Conservation (phyloP, 73 alveolate species). For the Strombidium stylifer region DNA sequence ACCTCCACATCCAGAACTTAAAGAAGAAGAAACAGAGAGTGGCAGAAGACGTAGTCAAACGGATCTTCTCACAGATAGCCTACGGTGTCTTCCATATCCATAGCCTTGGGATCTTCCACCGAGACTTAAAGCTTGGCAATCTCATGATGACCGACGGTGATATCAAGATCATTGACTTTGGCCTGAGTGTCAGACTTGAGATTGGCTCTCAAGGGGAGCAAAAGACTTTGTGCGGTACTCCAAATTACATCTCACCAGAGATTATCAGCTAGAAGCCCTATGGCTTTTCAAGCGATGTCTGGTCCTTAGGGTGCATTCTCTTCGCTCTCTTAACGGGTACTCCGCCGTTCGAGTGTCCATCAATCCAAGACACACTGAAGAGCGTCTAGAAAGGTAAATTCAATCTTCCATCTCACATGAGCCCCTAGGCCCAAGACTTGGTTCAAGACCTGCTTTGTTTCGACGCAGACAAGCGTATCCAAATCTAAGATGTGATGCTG, state of each 20-base stretch:
- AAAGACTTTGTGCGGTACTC: constrained; percentile 44
- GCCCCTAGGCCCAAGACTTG: constrained; percentile 31
- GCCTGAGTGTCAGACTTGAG: constrained; percentile 12
- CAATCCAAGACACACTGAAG: constrained; percentile 36
- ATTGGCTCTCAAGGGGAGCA: constrained; percentile 57
- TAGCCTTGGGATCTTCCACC: constrained; percentile 1
- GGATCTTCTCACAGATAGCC: constrained; percentile 65
- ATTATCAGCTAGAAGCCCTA: neutral
- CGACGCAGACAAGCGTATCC: constrained; percentile 6
- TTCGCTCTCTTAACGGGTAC: constrained; percentile 69
- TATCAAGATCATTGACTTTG: constrained; percentile 49
- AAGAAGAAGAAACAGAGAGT: constrained; percentile 66
- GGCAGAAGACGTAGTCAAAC: constrained; percentile 81
- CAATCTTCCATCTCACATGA: constrained; percentile 41
- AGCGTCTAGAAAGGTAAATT: constrained; percentile 39
- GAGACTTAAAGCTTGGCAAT: constrained; percentile 34
- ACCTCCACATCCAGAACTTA: constrained; percentile 57
- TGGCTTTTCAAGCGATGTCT: constrained; percentile 25
- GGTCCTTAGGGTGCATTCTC: constrained; percentile 45
- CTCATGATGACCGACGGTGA: neutral
- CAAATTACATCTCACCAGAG: constrained; percentile 45
- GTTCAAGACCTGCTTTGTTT: constrained; percentile 10
- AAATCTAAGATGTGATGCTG: neutral
- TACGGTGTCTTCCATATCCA: constrained; percentile 17
- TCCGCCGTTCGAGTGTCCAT: constrained; percentile 69